Evolutionary conservation across 352 stramenopile species (phyloP).

Genomic region (Pythium brassicae): DNA sequence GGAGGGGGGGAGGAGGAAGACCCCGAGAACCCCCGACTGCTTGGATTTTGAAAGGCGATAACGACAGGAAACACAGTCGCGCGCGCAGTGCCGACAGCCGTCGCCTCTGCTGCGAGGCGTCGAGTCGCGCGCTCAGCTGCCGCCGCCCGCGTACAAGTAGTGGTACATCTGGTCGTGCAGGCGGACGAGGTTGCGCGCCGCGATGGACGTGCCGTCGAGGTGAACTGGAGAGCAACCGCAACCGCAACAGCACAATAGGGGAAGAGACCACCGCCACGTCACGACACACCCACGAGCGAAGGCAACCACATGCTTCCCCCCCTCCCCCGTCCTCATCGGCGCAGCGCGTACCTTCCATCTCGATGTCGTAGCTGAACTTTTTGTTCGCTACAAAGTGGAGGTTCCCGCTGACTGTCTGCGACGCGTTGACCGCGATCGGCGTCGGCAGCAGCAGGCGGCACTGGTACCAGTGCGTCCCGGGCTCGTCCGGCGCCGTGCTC

Average conservation of each 20-base stretch:
- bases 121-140: slow-evolving; percentile 9
- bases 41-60: too few species aligned
- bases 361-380: slow-evolving; percentile 95
- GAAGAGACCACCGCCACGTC: too few species aligned
- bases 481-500: slow-evolving; percentile 72
- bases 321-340: too few species aligned
- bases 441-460: slow-evolving; percentile 88
- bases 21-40: too few species aligned
- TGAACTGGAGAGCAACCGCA: slow-evolving; percentile 33
- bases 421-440: slow-evolving; percentile 90
- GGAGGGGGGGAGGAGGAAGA: too few species aligned
- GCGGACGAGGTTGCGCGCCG: slow-evolving; percentile 78
- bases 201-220: slow-evolving; percentile 87
- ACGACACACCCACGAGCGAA: too few species aligned
- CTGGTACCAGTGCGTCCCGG: slow-evolving; percentile 91
- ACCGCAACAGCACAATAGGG: too few species aligned
- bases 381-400: slow-evolving; percentile 93
- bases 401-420: slow-evolving; percentile 85
- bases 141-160: slow-evolving; percentile 65
- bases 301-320: too few species aligned
- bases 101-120: neutral
- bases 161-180: slow-evolving; percentile 96
- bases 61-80: neutral
- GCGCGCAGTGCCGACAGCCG: neutral
- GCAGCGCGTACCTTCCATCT: slow-evolving; percentile 70